Conservation (phyloP, 2,329 filamentous ascomycete genomes). For the Microsporum canis region DNA sequence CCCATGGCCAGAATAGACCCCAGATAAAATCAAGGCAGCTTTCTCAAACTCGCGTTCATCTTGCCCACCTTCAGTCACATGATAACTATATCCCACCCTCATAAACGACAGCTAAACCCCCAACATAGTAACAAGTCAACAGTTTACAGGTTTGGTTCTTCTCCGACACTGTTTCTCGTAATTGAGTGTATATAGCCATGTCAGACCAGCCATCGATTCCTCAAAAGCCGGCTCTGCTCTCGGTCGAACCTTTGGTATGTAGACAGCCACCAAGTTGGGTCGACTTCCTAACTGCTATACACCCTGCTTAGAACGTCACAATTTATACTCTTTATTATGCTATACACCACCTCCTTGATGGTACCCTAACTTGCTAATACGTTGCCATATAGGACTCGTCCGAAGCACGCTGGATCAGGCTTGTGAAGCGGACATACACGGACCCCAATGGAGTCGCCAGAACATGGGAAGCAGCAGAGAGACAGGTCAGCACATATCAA, state of each 20-base stretch:
- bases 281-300: background rate
- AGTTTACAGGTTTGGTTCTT: background rate
- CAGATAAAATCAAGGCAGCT: background rate
- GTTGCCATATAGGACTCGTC: slow-evolving; percentile 21
- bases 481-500: slow-evolving; percentile 25
- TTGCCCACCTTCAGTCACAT: background rate
- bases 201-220: background rate
- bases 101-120: background rate
- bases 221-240: slow-evolving; percentile 22
- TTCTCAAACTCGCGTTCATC: background rate
- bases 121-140: background rate
- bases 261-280: background rate
- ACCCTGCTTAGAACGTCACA: too few relatives aligned
- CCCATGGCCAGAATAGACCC: background rate
- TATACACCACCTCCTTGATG: too few relatives aligned
- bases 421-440: slow-evolving; percentile 34
- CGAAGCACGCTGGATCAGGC: slow-evolving; percentile 33
- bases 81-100: background rate
- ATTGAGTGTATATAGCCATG: background rate
- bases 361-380: background rate
- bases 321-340: too few relatives aligned
- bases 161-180: background rate
- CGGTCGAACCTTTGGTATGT: slow-evolving; percentile 26
- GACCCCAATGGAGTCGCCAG: slow-evolving; percentile 34
- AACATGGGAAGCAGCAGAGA: slow-evolving; percentile 37